Conservation (phyloP, 2,329 filamentous ascomycete genomes). For the Podosphaera leucotricha region DNA sequence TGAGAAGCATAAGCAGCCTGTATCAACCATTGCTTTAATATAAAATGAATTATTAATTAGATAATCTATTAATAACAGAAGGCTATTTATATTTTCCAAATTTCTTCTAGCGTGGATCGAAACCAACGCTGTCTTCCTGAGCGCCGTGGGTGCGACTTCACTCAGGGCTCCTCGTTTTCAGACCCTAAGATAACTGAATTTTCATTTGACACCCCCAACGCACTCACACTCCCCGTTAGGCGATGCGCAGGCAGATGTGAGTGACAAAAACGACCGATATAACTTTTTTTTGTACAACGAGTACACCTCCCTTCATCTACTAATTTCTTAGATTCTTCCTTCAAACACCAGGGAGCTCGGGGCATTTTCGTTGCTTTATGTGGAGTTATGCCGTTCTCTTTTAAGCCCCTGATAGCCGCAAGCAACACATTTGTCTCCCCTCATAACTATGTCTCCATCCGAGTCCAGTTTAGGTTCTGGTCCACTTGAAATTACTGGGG, state of each 20-base stretch:
- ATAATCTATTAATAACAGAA: neutral
- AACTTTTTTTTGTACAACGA: neutral
- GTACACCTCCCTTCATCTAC: neutral
- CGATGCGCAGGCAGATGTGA: neutral
- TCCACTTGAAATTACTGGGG: neutral
- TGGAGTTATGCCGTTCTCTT: neutral
- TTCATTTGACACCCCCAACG: neutral
- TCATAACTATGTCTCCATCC: neutral
- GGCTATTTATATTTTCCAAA: neutral
- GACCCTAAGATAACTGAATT: neutral
- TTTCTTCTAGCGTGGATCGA: neutral
- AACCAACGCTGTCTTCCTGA: neutral
- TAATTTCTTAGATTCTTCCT: neutral
- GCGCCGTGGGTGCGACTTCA: neutral
- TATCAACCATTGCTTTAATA: neutral
- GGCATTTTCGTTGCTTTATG: neutral
- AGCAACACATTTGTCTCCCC: neutral
- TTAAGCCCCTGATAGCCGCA: neutral
- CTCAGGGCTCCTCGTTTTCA: slow-evolving; percentile 1
- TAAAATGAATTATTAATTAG: neutral
- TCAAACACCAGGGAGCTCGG: neutral
- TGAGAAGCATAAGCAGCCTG: neutral
- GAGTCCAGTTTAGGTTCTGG: neutral
- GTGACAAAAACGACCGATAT: neutral
- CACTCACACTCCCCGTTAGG: neutral